Evolutionary conservation across 108 stramenopile species (phyloP), one percentile per base, ranked within the genome.

Genomic region (Pelagomonas calceolata): DNA sequence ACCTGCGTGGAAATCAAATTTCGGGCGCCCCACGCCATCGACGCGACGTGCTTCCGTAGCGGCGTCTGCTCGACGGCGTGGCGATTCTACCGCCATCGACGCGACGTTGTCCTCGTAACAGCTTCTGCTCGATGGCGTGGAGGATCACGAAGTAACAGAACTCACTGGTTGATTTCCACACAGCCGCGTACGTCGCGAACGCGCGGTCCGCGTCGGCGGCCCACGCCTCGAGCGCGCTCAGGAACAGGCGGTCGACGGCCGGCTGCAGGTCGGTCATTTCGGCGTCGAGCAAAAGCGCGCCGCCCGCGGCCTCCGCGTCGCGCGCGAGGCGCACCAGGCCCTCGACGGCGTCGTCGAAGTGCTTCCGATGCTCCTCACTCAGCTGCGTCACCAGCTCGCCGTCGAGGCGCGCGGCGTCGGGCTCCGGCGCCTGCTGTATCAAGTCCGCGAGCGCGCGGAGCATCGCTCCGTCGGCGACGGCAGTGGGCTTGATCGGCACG

Each of bases 51-150:
- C n/a, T n/a, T n/a, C n/a, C n/a, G n/a, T n/a, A n/a, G n/a, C n/a
- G n/a, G n/a, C n/a, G n/a, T n/a, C n/a, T n/a, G n/a, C n/a, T n/a
- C n/a, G n/a, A n/a, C n/a, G n/a, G n/a, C n/a, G n/a, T n/a, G n/a
- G n/a, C n/a, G n/a, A n/a, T n/a, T n/a, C n/a, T n/a, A n/a, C n/a
- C n/a, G n/a, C n/a, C n/a, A n/a, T n/a, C n/a, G n/a, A n/a, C n/a
- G n/a, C n/a, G n/a, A n/a, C n/a, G 70, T 94, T 94, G 88, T 77
- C 89, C 60, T 78, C 84, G 84, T 79, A 93, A 89, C 21, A 97
- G 81, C 43, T 85, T 80, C 18, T n/a, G n/a, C n/a, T n/a, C n/a
- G n/a, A n/a, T n/a, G n/a, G n/a, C n/a, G n/a, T n/a, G n/a, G n/a
- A n/a, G n/a, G n/a, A n/a, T n/a, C n/a, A n/a, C n/a, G n/a, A n/a